Percentiles rank a stretch among this genome's conserved stretches.
Evolutionary conservation across 1,139 yeast species (phyloP).

Genomic region (Candida mesenterica): DNA sequence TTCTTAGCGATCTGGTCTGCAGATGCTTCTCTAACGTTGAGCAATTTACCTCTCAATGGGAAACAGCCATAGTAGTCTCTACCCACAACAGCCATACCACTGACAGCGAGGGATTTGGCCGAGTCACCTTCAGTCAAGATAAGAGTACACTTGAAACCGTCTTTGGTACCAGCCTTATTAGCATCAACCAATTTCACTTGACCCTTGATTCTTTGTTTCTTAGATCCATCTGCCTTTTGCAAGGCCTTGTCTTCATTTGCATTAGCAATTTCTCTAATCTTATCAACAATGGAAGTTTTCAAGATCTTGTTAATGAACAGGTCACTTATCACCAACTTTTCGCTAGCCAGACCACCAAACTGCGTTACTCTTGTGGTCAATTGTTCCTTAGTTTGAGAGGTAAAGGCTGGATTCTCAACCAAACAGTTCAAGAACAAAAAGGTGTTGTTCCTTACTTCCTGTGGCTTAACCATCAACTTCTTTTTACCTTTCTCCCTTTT

Average conservation of each 20-base stretch:
- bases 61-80: slow-evolving; percentile 94
- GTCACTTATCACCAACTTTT: slow-evolving; percentile 66
- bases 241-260: slow-evolving; percentile 87
- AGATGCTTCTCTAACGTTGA: slow-evolving; percentile 95
- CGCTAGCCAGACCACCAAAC: slow-evolving; percentile 72
- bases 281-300: slow-evolving; percentile 80
- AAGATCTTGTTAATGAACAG: slow-evolving; percentile 68
- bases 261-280: slow-evolving; percentile 76
- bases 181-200: slow-evolving; percentile 94
- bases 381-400: slow-evolving; percentile 97
- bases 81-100: slow-evolving; percentile 94
- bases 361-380: slow-evolving; percentile 84
- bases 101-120: slow-evolving; percentile 88
- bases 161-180: slow-evolving; percentile 92
- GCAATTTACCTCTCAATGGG: slow-evolving; percentile 91
- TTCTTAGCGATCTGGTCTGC: slow-evolving; percentile 91
- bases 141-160: slow-evolving; percentile 88
- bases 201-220: slow-evolving; percentile 82
- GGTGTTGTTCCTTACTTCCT: slow-evolving; percentile 87
- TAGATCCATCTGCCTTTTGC: slow-evolving; percentile 87
- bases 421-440: slow-evolving; percentile 88
- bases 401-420: slow-evolving; percentile 94
- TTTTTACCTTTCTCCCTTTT: slow-evolving; percentile 77
- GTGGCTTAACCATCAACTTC: slow-evolving; percentile 73
- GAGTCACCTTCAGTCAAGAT: slow-evolving; percentile 98